Evolutionary conservation across 192 early-diverging fungal genomes (phyloP).

Genomic region (Backusella morwellensis): DNA sequence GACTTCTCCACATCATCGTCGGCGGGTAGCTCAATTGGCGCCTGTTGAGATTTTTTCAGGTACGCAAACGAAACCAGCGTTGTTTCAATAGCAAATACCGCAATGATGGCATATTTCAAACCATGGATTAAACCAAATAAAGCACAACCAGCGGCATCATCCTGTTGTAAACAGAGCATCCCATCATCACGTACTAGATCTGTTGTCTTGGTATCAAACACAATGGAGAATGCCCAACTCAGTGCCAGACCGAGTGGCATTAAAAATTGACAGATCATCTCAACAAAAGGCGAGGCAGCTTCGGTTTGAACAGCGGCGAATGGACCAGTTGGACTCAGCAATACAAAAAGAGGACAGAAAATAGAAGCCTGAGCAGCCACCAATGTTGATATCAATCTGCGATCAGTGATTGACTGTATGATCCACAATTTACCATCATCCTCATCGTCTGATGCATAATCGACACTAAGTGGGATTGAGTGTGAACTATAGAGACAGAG

Average conservation of each 20-base stretch:
- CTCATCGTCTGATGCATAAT: not conserved
- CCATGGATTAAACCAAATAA: constrained; percentile 1
- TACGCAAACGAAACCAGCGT: not conserved
- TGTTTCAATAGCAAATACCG: constrained; percentile 11
- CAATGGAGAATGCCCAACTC: constrained; percentile 32
- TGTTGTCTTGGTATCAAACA: constrained; percentile 23
- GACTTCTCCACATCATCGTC: not conserved
- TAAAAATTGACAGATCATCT: constrained; percentile 20
- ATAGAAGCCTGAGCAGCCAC: constrained; percentile 28
- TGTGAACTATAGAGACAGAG: constrained; percentile 12
- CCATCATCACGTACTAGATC: not conserved
- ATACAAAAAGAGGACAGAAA: constrained; percentile 17
- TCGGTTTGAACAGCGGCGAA: constrained; percentile 5
- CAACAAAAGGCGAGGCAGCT: not conserved
- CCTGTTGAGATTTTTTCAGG: not conserved
- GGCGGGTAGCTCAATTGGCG: constrained; percentile 7
- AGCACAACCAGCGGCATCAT: not conserved
- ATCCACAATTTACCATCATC: not conserved
- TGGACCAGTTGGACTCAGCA: constrained; percentile 6
- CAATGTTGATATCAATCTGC: constrained; percentile 24
- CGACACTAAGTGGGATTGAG: not conserved
- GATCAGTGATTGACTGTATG: constrained; percentile 9
- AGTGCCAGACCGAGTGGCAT: constrained; percentile 25
- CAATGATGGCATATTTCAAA: constrained; percentile 11
- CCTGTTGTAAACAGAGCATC: not conserved